These are phyloP conservation scores for Brassica nigra DNA, from an alignment of 345 rosid genomes.

Conservation along the genomic window DNA sequence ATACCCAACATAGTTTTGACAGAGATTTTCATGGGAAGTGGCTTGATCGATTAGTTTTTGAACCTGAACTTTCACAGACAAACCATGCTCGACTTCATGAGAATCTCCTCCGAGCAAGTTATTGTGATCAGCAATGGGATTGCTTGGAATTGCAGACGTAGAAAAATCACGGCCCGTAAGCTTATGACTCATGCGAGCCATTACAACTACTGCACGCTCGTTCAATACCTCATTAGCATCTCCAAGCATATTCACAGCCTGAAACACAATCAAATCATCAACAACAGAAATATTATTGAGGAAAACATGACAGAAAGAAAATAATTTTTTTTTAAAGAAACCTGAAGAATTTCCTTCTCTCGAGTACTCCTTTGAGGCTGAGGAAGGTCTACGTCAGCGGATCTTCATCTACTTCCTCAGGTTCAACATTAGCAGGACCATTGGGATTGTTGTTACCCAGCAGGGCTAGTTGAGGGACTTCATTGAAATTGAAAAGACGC, in stretches of 20 bases:
- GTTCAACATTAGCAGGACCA: conserved; percentile 55
- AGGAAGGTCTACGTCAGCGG: conserved; percentile 62
- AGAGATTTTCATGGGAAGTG: conserved; percentile 79
- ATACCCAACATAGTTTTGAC: conserved; percentile 98
- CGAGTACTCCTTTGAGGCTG: conserved; percentile 94
- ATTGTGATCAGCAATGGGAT: conserved; percentile 63
- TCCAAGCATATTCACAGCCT: conserved; percentile 97
- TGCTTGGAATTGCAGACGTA: conserved; percentile 49
- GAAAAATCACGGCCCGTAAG: conserved; percentile 95
- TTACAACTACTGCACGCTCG: conserved; percentile 89
- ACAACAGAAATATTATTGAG: background rate
- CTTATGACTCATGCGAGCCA: conserved; percentile 93
- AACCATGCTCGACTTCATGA: conserved; percentile 84
- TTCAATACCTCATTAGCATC: conserved; percentile 96
- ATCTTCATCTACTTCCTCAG: conserved; percentile 58
- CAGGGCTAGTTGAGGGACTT: conserved; percentile 89
- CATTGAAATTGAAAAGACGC: conserved; percentile 97
- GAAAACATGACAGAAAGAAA: background rate
- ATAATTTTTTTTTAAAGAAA: conserved; percentile 24
- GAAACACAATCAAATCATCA: conserved; percentile 3
- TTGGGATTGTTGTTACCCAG: conserved; percentile 59
- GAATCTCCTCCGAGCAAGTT: conserved; percentile 73
- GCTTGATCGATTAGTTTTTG: conserved; percentile 95
- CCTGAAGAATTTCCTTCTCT: conserved; percentile 96
- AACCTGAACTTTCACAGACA: conserved; percentile 92